These are phyloP conservation scores for Xerocomellus intermedius DNA, from an alignment of 768 basidiomycete genomes.

Conservation along the genomic window DNA sequence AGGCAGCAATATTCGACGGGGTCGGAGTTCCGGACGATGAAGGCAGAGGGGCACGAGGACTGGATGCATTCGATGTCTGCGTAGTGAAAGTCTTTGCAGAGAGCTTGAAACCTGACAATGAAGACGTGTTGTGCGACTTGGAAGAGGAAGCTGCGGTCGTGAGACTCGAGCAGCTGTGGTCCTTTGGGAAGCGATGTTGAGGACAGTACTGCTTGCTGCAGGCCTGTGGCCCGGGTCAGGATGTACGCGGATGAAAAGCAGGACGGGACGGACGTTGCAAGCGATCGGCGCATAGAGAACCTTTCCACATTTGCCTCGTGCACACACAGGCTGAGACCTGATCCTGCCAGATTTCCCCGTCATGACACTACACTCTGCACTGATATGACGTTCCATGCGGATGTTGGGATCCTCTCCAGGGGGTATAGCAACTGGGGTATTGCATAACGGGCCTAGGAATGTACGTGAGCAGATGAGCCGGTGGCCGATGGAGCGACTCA, in stretches of 20 bases:
- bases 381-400: slow-evolving; percentile 77
- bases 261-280: slow-evolving; percentile 58
- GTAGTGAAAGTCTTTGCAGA: neutral
- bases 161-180: slow-evolving; percentile 55
- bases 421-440: slow-evolving; percentile 69
- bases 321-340: slow-evolving; percentile 56
- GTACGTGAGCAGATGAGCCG: slow-evolving; percentile 1
- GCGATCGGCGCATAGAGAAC: slow-evolving; percentile 69
- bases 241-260: neutral
- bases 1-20: slow-evolving; percentile 13
- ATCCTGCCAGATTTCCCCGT: slow-evolving; percentile 55
- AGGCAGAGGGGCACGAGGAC: neutral
- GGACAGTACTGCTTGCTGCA: slow-evolving; percentile 75
- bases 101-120: slow-evolving; percentile 6
- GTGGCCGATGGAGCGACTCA: slow-evolving; percentile 32
- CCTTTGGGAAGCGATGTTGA: slow-evolving; percentile 73
- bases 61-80: slow-evolving; percentile 8
- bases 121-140: slow-evolving; percentile 5
- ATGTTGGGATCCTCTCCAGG: slow-evolving; percentile 78
- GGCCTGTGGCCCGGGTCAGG: slow-evolving; percentile 41
- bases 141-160: slow-evolving; percentile 8
- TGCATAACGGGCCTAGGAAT: slow-evolving; percentile 69
- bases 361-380: slow-evolving; percentile 62
- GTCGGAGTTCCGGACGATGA: slow-evolving; percentile 9
- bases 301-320: slow-evolving; percentile 64